phyloP scores from a whole-genome alignment of 2,329 filamentous ascomycete genomes.

The Botrytis cinerea region DNA sequence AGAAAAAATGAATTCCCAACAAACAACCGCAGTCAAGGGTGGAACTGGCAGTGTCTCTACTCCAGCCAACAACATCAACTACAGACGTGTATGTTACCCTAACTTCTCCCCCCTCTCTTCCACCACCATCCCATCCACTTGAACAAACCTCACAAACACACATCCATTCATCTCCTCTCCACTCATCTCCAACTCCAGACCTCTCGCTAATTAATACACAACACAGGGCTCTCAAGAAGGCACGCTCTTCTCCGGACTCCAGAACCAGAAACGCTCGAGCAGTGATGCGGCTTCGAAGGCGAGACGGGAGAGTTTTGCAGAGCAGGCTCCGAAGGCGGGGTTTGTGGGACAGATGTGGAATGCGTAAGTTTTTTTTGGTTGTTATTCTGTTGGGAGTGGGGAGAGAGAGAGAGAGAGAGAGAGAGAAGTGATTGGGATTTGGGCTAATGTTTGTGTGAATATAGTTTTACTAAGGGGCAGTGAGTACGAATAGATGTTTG shows the following conservation, averaged over 20 bases:
- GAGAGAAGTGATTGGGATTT: not conserved
- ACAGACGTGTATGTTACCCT: slow-evolving; percentile 31
- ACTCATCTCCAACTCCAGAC: no score
- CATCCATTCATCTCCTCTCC: not conserved
- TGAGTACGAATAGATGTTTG: not conserved
- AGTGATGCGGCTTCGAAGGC: slow-evolving; percentile 42
- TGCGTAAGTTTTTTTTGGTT: slow-evolving; percentile 35
- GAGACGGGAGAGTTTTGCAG: slow-evolving; percentile 47
- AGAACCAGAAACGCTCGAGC: slow-evolving; percentile 48
- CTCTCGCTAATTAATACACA: not conserved
- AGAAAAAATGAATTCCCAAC: slow-evolving; percentile 19
- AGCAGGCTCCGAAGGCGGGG: slow-evolving; percentile 45
- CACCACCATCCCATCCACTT: not conserved
- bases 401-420: not conserved
- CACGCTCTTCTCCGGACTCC: slow-evolving; percentile 44
- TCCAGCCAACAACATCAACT: slow-evolving; percentile 34
- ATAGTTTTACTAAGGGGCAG: not conserved
- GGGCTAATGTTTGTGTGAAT: not conserved
- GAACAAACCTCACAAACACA: not conserved
- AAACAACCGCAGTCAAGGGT: slow-evolving; percentile 31
- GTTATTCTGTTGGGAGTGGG: not conserved
- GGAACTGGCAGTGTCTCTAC: slow-evolving; percentile 31
- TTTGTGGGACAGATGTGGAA: slow-evolving; percentile 43
- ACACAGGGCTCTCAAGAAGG: slow-evolving; percentile 29
- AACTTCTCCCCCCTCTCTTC: not conserved